Conservation (phyloP, 495 filamentous ascomycete species). For the Penicillium simplicissimum region DNA sequence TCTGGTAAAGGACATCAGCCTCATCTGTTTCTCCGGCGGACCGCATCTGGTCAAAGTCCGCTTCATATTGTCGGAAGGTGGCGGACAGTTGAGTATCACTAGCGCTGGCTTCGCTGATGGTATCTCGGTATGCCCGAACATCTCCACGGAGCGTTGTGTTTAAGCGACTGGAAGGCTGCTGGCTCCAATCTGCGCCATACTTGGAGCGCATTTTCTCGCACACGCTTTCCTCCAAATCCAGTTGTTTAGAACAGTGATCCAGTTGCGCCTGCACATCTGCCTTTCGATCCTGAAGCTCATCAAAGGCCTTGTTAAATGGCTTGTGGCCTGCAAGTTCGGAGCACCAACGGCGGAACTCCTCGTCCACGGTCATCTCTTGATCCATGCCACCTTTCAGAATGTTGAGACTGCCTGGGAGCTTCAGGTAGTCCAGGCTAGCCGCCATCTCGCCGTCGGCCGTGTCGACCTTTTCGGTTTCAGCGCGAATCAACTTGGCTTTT, state of each 20-base stretch:
- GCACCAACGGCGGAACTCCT: slow-evolving; percentile 92
- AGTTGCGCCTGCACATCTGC: slow-evolving; percentile 66
- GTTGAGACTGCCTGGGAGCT: slow-evolving; percentile 84
- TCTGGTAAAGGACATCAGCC: slow-evolving; percentile 85
- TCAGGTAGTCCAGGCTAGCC: slow-evolving; percentile 89
- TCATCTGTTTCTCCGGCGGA: slow-evolving; percentile 85
- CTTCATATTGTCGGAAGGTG: slow-evolving; percentile 80
- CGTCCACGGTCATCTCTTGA: slow-evolving; percentile 82
- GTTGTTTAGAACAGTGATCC: slow-evolving; percentile 77
- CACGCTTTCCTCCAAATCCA: slow-evolving; percentile 95
- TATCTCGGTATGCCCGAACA: slow-evolving; percentile 80
- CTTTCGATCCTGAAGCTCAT: slow-evolving; percentile 75
- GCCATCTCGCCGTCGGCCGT: slow-evolving; percentile 93
- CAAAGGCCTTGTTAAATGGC: slow-evolving; percentile 72
- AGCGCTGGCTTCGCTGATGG: slow-evolving; percentile 81
- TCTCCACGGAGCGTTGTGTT: slow-evolving; percentile 86
- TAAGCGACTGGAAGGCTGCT: slow-evolving; percentile 88
- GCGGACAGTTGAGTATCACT: slow-evolving; percentile 85
- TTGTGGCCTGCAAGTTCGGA: slow-evolving; percentile 84
- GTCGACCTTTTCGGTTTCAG: slow-evolving; percentile 90
- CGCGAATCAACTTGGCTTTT: slow-evolving; percentile 92
- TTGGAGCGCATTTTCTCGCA: slow-evolving; percentile 99
- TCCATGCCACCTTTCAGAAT: slow-evolving; percentile 92
- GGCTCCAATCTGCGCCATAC: slow-evolving; percentile 93
- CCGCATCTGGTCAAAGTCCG: slow-evolving; percentile 94